Evolutionary conservation across 73 alveolate species (phyloP).

Genomic region (Paramecium bursaria): DNA sequence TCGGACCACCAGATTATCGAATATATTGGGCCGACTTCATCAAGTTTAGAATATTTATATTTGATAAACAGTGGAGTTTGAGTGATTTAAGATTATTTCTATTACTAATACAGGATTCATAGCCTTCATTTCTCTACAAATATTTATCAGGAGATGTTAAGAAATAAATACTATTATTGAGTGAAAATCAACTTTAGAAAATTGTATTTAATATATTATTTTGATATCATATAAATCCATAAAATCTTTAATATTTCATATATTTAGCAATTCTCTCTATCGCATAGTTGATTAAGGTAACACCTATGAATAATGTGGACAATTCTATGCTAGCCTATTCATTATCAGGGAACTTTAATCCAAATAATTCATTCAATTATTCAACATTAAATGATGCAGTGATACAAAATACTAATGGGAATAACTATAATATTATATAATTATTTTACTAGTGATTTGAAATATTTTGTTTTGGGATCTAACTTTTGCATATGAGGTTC

Average conservation of each 20-base stretch:
- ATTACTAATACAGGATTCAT: too few species aligned
- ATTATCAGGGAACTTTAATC: slow-evolving; percentile 7
- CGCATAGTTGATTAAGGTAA: not conserved
- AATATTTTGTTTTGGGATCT: slow-evolving; percentile 23
- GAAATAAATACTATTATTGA: too few species aligned
- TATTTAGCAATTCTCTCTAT: slow-evolving; percentile 24
- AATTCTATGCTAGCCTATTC: slow-evolving; percentile 10
- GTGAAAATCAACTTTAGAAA: too few species aligned
- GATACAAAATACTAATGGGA: slow-evolving; percentile 38
- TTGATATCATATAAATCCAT: slow-evolving; percentile 55
- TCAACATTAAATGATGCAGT: slow-evolving; percentile 28
- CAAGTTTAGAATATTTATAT: too few species aligned
- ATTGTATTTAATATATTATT: too few species aligned
- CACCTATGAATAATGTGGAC: not conserved
- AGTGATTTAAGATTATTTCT: too few species aligned
- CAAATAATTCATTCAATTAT: slow-evolving; percentile 2
- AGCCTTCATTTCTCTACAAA: too few species aligned
- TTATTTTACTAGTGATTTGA: slow-evolving; percentile 13
- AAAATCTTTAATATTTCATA: slow-evolving; percentile 22
- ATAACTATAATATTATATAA: not conserved
- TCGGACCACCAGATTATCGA: too few species aligned
- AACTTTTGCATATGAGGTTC: slow-evolving; percentile 53
- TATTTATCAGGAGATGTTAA: too few species aligned
- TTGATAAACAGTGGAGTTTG: too few species aligned
- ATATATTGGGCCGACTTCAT: too few species aligned